Evolutionary conservation across 345 rosid species (phyloP).

Genomic region (Angophora floribunda): DNA sequence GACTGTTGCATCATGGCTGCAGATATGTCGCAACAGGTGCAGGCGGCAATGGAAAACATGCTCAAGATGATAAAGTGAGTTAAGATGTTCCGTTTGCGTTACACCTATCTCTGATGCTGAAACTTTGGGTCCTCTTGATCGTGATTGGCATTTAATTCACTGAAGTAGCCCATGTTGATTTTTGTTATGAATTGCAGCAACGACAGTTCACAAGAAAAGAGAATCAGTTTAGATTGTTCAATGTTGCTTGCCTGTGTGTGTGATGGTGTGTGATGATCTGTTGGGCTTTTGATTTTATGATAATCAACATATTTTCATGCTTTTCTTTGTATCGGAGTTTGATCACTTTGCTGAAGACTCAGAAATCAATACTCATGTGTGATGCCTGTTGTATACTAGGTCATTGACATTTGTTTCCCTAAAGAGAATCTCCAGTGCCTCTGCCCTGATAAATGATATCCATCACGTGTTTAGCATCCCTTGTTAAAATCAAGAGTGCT

Average conservation of each 20-base stretch:
- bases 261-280: not conserved
- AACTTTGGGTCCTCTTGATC: not conserved
- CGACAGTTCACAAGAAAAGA: not conserved
- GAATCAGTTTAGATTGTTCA: not conserved
- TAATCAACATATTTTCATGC: not conserved
- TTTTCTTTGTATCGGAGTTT: not conserved
- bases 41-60: slow-evolving; percentile 70
- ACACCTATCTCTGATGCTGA: not conserved
- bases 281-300: not conserved
- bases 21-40: slow-evolving; percentile 83
- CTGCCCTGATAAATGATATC: not conserved
- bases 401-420: not conserved
- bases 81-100: not conserved
- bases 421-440: not conserved
- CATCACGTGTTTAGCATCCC: not conserved
- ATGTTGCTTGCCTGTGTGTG: not conserved
- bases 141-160: not conserved
- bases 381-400: not conserved
- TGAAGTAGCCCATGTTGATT: not conserved
- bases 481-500: not conserved
- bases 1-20: slow-evolving; percentile 4
- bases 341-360: not conserved
- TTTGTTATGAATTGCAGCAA: not conserved
- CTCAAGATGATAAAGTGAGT: slow-evolving; percentile 80
- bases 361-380: not conserved